Percentiles rank a stretch among this genome's conserved stretches.
phyloP scores from a whole-genome alignment of 768 basidiomycete genomes.

The Cystoderma amianthinum region DNA sequence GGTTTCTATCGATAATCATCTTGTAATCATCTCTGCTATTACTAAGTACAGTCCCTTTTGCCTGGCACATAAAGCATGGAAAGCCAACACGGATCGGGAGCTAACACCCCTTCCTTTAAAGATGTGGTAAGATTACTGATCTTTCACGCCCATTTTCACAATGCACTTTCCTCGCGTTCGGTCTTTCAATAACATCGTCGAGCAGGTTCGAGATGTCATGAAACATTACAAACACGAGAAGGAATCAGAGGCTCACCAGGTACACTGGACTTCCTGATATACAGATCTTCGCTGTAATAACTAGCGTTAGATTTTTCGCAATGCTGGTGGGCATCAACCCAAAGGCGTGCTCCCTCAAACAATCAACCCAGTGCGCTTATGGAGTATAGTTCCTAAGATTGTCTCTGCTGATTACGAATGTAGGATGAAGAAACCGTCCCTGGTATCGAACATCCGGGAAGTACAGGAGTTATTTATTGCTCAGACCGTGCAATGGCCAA shows the following conservation, averaged over 20 bases:
- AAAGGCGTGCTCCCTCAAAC: slow-evolving; percentile 63
- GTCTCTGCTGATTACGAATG: slow-evolving; percentile 2
- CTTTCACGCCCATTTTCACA: slow-evolving; percentile 5
- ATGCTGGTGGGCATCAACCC: slow-evolving; percentile 62
- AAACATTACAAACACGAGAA: slow-evolving; percentile 67
- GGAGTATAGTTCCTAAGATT: slow-evolving; percentile 1
- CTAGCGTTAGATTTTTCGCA: slow-evolving; percentile 60
- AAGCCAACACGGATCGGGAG: background rate
- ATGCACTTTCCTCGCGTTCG: slow-evolving; percentile 31
- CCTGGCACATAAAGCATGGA: background rate
- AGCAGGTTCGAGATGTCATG: slow-evolving; percentile 66
- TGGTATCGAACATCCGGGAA: slow-evolving; percentile 74
- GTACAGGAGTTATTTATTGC: slow-evolving; percentile 72
- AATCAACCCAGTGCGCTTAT: slow-evolving; percentile 52
- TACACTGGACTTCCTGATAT: slow-evolving; percentile 15
- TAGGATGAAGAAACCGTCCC: slow-evolving; percentile 88
- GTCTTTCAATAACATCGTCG: slow-evolving; percentile 37
- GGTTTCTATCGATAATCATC: too few relatives aligned
- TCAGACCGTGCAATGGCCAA: slow-evolving; percentile 94
- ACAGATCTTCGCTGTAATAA: slow-evolving; percentile 4
- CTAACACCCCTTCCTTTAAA: slow-evolving; percentile 9
- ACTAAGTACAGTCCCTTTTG: too few relatives aligned
- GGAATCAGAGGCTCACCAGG: slow-evolving; percentile 87
- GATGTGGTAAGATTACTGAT: slow-evolving; percentile 16
- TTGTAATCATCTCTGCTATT: too few relatives aligned